These are phyloP conservation scores for Herpotrichia juniperi DNA, from an alignment of 2,329 filamentous ascomycete genomes.

Conservation along the genomic window DNA sequence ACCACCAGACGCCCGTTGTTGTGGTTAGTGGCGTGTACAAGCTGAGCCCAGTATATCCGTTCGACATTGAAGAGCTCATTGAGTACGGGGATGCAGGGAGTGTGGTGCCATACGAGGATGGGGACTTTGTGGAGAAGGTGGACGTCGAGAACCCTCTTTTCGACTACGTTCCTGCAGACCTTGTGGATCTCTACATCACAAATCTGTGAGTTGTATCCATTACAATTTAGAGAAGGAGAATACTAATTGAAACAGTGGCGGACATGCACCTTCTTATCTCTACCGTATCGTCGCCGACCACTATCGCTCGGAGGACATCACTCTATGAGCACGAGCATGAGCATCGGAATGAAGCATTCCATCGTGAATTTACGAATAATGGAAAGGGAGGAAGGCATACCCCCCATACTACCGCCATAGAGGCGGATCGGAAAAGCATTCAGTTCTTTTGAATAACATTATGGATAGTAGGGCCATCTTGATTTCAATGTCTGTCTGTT, in stretches of 20 bases:
- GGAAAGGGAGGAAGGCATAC: not conserved
- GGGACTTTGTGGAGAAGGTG: constrained; percentile 76
- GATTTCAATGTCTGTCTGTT: too few species aligned
- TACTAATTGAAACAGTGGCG: constrained; percentile 56
- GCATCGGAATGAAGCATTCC: too few species aligned
- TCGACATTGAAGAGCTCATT: constrained; percentile 79
- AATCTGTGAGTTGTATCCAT: constrained; percentile 68
- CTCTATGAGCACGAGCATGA: constrained; percentile 45
- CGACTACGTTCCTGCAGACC: constrained; percentile 79
- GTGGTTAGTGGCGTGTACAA: constrained; percentile 93
- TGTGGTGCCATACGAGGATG: constrained; percentile 79
- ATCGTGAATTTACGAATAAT: not conserved
- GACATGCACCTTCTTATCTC: constrained; percentile 73
- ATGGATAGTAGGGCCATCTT: too few species aligned
- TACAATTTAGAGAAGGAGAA: constrained; percentile 7
- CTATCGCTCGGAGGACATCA: constrained; percentile 75
- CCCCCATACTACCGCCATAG: not conserved
- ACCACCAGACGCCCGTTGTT: constrained; percentile 82
- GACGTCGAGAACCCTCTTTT: constrained; percentile 80
- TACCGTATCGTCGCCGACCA: constrained; percentile 76
- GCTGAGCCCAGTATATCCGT: constrained; percentile 86
- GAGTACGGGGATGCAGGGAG: constrained; percentile 84
- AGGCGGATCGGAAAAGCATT: not conserved
- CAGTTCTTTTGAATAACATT: too few species aligned
- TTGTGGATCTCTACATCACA: constrained; percentile 83